Base-by-base conservation (phyloP, 2,329 filamentous ascomycete genomes). In the Arthrocladium fulminans region DNA sequence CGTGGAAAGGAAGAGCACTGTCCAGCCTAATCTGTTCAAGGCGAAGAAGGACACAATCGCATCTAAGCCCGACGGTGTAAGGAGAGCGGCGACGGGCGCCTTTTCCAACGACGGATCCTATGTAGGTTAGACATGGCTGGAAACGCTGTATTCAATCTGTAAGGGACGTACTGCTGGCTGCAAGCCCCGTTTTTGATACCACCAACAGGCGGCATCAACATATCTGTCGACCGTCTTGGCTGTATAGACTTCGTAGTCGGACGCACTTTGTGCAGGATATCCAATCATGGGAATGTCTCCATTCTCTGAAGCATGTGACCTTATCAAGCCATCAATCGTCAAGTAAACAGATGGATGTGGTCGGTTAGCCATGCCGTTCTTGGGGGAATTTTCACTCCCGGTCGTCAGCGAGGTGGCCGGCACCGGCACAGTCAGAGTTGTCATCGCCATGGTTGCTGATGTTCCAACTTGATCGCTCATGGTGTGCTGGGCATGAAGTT, bases 21-120 rank as follows among this genome's bases (percentile, higher is more conserved):
- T 72, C 62, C 76, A 75, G 7, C 78, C 77, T 10, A 81, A 63
- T 51, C 75, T 72, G 23, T 69, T 71, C 41, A 81, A 57, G 0
- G 74, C 77, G 38, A 80, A 37, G 10, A 51, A 25, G 15, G 54
- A 49, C 17, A 57, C 43, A 17, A 54, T 37, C 10, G 50, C 51
- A 19, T 55, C 54, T 17, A 55, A 41, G 22, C 48, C 48, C 7
- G 54, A 55, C 5, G 47, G 51, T 13, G 46, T 41, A 4, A 47
- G 41, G 13, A 52, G 32, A 5, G 49, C 49, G 13, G 50, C 40
- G n/a, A 49, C 50, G 5, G 50, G 50, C n/a, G 50, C 50, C n/a
- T 52, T 48, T 15, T 42, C 32, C 7, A 43, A 27, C 13, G 32
- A 19, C 2, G 50, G 41, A 24, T 52, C 45, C 40, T 45, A 24